phyloP scores from a whole-genome alignment of 163 green algal genomes.

The Coccomyxa subellipsoidea region DNA sequence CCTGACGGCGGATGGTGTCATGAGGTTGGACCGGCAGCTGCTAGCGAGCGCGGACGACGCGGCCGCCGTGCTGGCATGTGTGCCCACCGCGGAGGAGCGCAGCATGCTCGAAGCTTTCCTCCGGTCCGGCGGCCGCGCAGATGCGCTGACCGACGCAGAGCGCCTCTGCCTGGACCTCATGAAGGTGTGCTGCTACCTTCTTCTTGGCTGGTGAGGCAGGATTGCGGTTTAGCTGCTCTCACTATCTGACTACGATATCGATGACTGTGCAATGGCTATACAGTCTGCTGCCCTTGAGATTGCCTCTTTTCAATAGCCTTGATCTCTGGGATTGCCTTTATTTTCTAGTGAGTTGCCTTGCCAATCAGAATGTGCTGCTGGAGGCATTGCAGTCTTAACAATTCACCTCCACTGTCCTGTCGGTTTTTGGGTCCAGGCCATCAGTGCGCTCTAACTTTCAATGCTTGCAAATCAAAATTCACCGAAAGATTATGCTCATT shows the following conservation, averaged over 20 bases:
- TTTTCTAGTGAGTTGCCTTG: too few species aligned
- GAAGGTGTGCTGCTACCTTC: slow-evolving; percentile 17
- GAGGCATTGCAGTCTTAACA: too few species aligned
- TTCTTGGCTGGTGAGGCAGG: not conserved
- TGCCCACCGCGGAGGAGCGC: slow-evolving; percentile 29
- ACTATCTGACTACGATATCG: too few species aligned
- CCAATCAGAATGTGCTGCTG: too few species aligned
- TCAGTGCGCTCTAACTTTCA: not conserved
- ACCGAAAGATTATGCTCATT: not conserved
- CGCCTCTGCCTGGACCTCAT: slow-evolving; percentile 38
- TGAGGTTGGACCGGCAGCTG: slow-evolving; percentile 27
- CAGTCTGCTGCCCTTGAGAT: not conserved
- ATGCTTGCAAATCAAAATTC: not conserved
- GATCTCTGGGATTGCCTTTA: not conserved
- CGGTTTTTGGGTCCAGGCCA: too few species aligned
- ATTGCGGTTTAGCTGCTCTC: not conserved
- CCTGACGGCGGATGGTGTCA: slow-evolving; percentile 21
- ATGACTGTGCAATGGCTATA: too few species aligned
- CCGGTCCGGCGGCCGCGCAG: slow-evolving; percentile 16
- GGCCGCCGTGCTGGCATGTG: slow-evolving; percentile 35
- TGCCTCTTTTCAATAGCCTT: not conserved
- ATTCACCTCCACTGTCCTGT: too few species aligned
- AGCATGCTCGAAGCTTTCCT: slow-evolving; percentile 39
- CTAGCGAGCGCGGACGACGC: slow-evolving; percentile 38
- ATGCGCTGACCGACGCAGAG: slow-evolving; percentile 37